Conservation (phyloP, 2,329 filamentous ascomycete genomes). For the Xylariaceae sp. region DNA sequence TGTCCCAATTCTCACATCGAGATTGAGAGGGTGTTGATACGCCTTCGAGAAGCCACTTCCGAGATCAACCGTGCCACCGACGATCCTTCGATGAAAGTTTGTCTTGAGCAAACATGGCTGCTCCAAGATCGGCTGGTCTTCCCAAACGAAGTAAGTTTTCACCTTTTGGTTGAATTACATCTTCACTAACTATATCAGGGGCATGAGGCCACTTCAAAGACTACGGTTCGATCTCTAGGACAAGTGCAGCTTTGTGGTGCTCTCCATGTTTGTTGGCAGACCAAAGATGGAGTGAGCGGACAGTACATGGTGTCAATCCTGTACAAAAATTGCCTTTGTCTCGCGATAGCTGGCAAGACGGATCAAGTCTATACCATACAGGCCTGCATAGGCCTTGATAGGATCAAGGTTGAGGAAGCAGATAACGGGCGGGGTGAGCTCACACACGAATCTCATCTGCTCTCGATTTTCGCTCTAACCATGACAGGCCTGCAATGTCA, state of each 20-base stretch:
- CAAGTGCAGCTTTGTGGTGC: slow-evolving; percentile 78
- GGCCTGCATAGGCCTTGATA: slow-evolving; percentile 66
- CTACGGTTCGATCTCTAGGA: slow-evolving; percentile 74
- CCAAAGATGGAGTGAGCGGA: slow-evolving; percentile 62
- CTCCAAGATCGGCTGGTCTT: slow-evolving; percentile 80
- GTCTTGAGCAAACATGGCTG: slow-evolving; percentile 77
- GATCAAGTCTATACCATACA: slow-evolving; percentile 68
- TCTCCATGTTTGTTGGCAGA: slow-evolving; percentile 79
- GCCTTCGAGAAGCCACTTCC: slow-evolving; percentile 68
- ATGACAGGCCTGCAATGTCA: slow-evolving; percentile 76
- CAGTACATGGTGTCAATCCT: slow-evolving; percentile 81
- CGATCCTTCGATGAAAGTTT: slow-evolving; percentile 63
- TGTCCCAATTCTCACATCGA: slow-evolving; percentile 79
- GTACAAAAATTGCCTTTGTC: slow-evolving; percentile 75
- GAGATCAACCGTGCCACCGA: slow-evolving; percentile 84
- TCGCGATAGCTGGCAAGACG: slow-evolving; percentile 65
- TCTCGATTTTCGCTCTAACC: not conserved
- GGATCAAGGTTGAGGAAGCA: slow-evolving; percentile 63
- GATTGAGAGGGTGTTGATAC: slow-evolving; percentile 67
- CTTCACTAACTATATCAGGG: slow-evolving; percentile 35
- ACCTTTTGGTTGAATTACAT: not conserved
- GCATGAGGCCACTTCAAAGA: slow-evolving; percentile 51
- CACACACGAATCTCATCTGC: slow-evolving; percentile 7
- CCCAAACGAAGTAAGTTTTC: slow-evolving; percentile 58
- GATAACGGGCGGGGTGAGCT: slow-evolving; percentile 69